A percentile compares a stretch with the other conserved stretches of the same genome.
Conservation (phyloP, 495 filamentous ascomycete genomes). For the Neurospora sublineolata region DNA sequence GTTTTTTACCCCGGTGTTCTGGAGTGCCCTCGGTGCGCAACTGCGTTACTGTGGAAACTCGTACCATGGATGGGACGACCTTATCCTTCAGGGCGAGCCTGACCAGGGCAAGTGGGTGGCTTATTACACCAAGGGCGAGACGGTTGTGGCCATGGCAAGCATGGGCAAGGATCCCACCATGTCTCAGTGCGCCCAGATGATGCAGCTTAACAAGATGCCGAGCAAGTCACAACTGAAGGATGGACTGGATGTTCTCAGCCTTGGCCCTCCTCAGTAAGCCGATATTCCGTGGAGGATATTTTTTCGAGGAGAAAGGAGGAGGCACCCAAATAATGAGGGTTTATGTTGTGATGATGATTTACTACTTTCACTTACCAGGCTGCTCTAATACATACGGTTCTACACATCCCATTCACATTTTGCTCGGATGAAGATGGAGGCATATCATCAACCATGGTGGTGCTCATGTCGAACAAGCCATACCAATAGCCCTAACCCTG, state of each 20-base stretch:
- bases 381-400: not conserved
- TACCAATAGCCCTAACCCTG: not conserved
- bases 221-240: slow-evolving; percentile 61
- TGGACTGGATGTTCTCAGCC: slow-evolving; percentile 61
- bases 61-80: slow-evolving; percentile 65
- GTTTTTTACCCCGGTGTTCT: slow-evolving; percentile 86
- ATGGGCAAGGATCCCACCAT: slow-evolving; percentile 88
- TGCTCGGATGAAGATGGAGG: not conserved
- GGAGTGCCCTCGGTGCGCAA: slow-evolving; percentile 83
- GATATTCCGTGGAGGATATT: not conserved
- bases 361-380: not conserved
- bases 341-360: not conserved
- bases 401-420: not conserved
- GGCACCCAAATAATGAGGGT: not conserved
- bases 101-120: slow-evolving; percentile 78
- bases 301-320: not conserved
- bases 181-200: slow-evolving; percentile 71
- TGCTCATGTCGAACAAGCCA: not conserved
- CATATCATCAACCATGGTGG: not conserved
- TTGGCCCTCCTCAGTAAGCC: slow-evolving; percentile 28
- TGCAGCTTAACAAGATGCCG: slow-evolving; percentile 74
- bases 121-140: slow-evolving; percentile 79
- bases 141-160: slow-evolving; percentile 80
- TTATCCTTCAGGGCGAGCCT: slow-evolving; percentile 64
- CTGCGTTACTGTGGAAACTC: slow-evolving; percentile 88